Base-by-base conservation (phyloP, 179 eudicot species). In the Beta corolliflora region DNA sequence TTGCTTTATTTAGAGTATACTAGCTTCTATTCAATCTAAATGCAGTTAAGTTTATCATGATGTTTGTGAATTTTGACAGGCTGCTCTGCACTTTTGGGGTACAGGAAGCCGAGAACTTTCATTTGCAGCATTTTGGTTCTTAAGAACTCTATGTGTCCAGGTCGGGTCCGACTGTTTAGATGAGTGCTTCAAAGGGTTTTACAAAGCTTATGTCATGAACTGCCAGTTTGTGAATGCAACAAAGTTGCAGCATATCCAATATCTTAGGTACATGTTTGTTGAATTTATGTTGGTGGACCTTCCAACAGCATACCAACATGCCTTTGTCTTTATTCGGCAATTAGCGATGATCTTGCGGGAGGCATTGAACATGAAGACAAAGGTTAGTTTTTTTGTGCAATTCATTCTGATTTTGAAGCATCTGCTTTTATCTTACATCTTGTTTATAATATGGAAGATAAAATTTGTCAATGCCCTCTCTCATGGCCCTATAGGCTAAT, bases 21-120 rank as follows among this genome's bases (percentile, higher is more conserved):
- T 18, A 70, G 18, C 18, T 23, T 71, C n/a, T 48, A 10, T 41
- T 73, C 44, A 7, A 52, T 21, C 56, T 68, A 21, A 5, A 18
- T 67, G 82, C 9, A 29, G 19, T 29, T 5, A 45, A 69, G n/a
- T 53, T 53, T 48, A 13, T 41, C 48, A 46, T 44, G 64, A 52
- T 67, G 14, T 63, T 77, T 79, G 77, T 73, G 55, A 78, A 54
- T 76, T 68, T 85, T 87, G 79, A 81, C 91, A 96, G 99, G 97
- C 88, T 82, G 93, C 85, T 81, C 88, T 96, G 81, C 99, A 96
- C 77, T 94, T 91, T 86, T 96, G 99, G 99, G 97, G 98, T 71
- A 90, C 97, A 55, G 98, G 99, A 75, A 92, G 92, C 78, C 97
- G 93, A 78, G 91, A 92, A 79, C 87, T 94, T 73, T 91, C 98